Evolutionary conservation across 352 stramenopile genomes (phyloP).

Genomic region (Hyphochytrium catenoides): DNA sequence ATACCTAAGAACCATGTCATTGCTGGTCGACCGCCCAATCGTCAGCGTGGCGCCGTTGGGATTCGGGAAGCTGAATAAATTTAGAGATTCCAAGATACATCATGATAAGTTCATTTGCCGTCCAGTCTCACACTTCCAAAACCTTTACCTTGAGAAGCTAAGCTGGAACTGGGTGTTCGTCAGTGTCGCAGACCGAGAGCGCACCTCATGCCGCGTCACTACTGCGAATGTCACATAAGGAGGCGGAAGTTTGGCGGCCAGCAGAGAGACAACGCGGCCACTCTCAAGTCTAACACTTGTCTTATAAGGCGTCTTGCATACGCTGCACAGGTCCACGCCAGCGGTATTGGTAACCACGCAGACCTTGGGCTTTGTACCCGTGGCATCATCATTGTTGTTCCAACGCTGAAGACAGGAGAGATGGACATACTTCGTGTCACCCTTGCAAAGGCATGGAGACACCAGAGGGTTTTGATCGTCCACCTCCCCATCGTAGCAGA

Average conservation of each 20-base stretch:
- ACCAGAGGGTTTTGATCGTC: conserved; percentile 57
- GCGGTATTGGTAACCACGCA: conserved; percentile 68
- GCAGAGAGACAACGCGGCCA: conserved; percentile 49
- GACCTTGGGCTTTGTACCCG: conserved; percentile 47
- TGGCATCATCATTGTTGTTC: conserved; percentile 62
- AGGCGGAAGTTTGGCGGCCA: conserved; percentile 54
- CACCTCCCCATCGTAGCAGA: conserved; percentile 72
- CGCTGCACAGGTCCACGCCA: conserved; percentile 58
- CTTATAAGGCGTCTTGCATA: conserved; percentile 72
- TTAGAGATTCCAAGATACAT: no score
- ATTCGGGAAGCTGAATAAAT: conserved; percentile 17
- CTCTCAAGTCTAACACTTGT: conserved; percentile 61
- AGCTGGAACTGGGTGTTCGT: conserved; percentile 76
- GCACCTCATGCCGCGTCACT: conserved; percentile 62
- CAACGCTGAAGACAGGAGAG: conserved; percentile 72
- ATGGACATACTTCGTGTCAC: conserved; percentile 73
- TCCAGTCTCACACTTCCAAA: no score
- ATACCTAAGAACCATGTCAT: conserved; percentile 59
- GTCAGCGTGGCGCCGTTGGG: conserved; percentile 37
- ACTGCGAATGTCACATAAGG: conserved; percentile 73
- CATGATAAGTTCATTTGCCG: no score
- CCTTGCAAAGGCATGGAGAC: conserved; percentile 67
- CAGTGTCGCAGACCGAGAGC: conserved; percentile 43
- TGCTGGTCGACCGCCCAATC: conserved; percentile 45
- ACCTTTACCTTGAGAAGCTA: conserved; percentile 59